Evolutionary conservation across 2,329 filamentous ascomycete genomes (phyloP).

Genomic region (Dissoconium aciculare): DNA sequence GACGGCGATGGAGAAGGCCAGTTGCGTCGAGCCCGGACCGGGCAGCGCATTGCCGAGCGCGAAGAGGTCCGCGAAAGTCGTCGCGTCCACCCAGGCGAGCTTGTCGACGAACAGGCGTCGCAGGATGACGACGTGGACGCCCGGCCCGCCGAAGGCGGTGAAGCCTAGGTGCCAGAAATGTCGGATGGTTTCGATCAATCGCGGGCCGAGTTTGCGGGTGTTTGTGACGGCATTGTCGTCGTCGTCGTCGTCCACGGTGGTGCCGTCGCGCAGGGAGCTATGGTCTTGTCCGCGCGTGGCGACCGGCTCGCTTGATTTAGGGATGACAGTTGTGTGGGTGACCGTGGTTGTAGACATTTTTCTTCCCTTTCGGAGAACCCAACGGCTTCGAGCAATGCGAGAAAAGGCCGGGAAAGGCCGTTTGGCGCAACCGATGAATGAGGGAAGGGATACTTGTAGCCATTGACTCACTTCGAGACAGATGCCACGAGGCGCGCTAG

Average conservation of each 20-base stretch:
- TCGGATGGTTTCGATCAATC: constrained; percentile 11
- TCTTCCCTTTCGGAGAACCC: no score
- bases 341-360: constrained; percentile 1
- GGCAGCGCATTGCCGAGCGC: constrained; percentile 52
- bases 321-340: neutral
- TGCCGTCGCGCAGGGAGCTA: neutral
- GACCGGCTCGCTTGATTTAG: neutral
- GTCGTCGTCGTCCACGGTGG: neutral
- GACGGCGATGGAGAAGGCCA: constrained; percentile 53
- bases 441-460: no score
- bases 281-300: neutral
- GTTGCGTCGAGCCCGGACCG: constrained; percentile 57
- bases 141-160: constrained; percentile 36
- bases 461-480: no score
- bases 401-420: no score
- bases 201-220: neutral
- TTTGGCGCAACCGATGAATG: no score
- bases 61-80: constrained; percentile 59
- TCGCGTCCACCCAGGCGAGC: constrained; percentile 52
- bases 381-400: no score
- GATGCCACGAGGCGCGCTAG: no score
- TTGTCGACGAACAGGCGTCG: constrained; percentile 47
- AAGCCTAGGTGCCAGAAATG: constrained; percentile 16
- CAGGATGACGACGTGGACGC: constrained; percentile 56
- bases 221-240: neutral